These are phyloP conservation scores for Rhodotorula diobovata DNA, from an alignment of 768 basidiomycete genomes.

Conservation along the genomic window DNA sequence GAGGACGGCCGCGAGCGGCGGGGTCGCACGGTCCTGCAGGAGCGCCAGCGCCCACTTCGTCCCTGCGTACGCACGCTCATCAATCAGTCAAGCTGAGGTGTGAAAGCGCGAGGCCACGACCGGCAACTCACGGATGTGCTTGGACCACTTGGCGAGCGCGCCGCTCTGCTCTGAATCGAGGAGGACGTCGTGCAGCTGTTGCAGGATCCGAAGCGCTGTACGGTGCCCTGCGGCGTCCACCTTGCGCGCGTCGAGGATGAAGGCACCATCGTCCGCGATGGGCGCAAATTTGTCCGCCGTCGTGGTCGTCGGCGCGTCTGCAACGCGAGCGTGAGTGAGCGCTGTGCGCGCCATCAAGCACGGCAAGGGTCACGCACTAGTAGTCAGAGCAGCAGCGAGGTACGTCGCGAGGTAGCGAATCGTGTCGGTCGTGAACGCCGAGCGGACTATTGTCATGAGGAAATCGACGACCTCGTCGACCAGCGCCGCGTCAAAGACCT, in stretches of 20 bases:
- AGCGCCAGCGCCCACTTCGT: constrained; percentile 15
- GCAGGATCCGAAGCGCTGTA: not conserved
- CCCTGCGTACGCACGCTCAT: not conserved
- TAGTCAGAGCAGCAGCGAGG: constrained; percentile 71
- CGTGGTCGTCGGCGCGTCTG: not conserved
- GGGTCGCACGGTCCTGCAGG: constrained; percentile 5
- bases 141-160: constrained; percentile 7
- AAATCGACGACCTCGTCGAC: constrained; percentile 57
- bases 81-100: too few relatives aligned
- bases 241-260: constrained; percentile 2
- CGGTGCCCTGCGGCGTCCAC: not conserved
- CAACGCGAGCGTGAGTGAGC: not conserved
- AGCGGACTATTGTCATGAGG: constrained; percentile 59
- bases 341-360: not conserved
- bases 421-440: constrained; percentile 64
- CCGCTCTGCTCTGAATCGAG: not conserved
- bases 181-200: constrained; percentile 7
- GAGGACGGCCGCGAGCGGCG: constrained; percentile 10
- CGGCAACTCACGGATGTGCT: constrained; percentile 8
- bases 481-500: constrained; percentile 64
- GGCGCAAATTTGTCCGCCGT: not conserved
- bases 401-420: constrained; percentile 85
- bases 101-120: too few relatives aligned
- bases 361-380: constrained; percentile 51
- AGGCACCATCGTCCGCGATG: not conserved